A percentile compares a stretch with the other conserved stretches of the same genome.
phyloP scores from a whole-genome alignment of 305 asterid genomes.

The Petunia hybrid region DNA sequence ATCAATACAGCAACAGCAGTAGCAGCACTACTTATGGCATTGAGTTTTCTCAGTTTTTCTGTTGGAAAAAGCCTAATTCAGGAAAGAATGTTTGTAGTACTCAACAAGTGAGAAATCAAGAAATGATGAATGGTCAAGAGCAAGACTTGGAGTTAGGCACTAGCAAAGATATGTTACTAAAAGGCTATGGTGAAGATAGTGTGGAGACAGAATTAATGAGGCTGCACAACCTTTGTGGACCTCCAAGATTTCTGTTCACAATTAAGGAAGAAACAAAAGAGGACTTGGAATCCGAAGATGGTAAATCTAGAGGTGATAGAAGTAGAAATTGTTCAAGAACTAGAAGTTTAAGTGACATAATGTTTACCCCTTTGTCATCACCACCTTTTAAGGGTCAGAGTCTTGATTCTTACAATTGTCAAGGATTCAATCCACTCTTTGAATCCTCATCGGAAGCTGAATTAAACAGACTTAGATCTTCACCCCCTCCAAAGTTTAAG shows the following conservation, averaged over 20 bases:
- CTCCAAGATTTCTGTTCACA: slow-evolving; percentile 88
- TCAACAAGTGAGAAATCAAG: slow-evolving; percentile 43
- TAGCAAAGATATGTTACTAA: slow-evolving; percentile 43
- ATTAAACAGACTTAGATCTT: slow-evolving; percentile 62
- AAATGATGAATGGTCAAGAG: slow-evolving; percentile 36
- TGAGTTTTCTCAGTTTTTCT: slow-evolving; percentile 48
- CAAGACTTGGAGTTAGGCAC: slow-evolving; percentile 61
- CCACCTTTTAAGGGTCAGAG: slow-evolving; percentile 51
- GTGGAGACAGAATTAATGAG: slow-evolving; percentile 77
- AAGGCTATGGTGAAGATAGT: slow-evolving; percentile 62
- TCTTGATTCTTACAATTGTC: slow-evolving; percentile 53
- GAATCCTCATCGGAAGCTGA: slow-evolving; percentile 70
- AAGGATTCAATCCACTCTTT: slow-evolving; percentile 78
- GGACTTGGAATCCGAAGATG: slow-evolving; percentile 88
- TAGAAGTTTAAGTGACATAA: slow-evolving; percentile 74
- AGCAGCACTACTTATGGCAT: neutral
- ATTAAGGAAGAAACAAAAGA: slow-evolving; percentile 88
- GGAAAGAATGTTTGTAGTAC: slow-evolving; percentile 40
- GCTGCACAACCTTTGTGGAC: slow-evolving; percentile 81
- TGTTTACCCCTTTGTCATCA: slow-evolving; percentile 67
- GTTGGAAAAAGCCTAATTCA: slow-evolving; percentile 58
- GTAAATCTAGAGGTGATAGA: slow-evolving; percentile 61
- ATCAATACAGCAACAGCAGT: slow-evolving; percentile 11
- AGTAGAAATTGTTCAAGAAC: slow-evolving; percentile 73
- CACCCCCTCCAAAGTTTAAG: slow-evolving; percentile 94